A percentile compares a stretch with the other conserved stretches of the same genome.
phyloP scores from a whole-genome alignment of 2,329 filamentous ascomycete species.

The Penicillium sp. region DNA sequence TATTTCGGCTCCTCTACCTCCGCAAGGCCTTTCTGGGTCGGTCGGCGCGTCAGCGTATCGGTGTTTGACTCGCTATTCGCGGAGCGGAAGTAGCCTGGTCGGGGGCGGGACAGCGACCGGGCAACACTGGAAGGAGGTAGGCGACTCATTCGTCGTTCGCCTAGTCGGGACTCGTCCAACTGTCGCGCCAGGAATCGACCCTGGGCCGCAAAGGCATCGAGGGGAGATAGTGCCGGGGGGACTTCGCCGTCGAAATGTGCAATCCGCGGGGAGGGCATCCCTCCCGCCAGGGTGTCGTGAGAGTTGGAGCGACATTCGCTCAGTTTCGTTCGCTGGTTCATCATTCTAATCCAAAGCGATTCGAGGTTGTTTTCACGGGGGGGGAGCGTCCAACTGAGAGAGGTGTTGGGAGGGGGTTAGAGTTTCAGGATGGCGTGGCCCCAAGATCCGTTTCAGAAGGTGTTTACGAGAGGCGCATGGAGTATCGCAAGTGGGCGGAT shows the following conservation, averaged over 20 bases:
- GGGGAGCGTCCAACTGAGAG: slow-evolving; percentile 38
- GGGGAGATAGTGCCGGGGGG: slow-evolving; percentile 85
- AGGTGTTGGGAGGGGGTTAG: slow-evolving; percentile 1
- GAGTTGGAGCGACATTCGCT: slow-evolving; percentile 63
- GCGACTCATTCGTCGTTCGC: slow-evolving; percentile 78
- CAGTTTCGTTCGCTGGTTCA: slow-evolving; percentile 53
- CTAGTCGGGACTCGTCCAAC: slow-evolving; percentile 74
- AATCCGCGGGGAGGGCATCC: slow-evolving; percentile 71
- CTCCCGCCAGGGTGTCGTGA: slow-evolving; percentile 54
- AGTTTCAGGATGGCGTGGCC: background rate
- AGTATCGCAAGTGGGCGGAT: slow-evolving; percentile 9
- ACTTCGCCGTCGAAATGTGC: slow-evolving; percentile 70
- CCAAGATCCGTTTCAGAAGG: background rate
- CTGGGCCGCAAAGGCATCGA: slow-evolving; percentile 93
- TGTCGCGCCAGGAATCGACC: slow-evolving; percentile 84
- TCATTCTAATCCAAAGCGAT: background rate
- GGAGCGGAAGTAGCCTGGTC: slow-evolving; percentile 80
- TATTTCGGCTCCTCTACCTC: slow-evolving; percentile 48
- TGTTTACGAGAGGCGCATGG: background rate
- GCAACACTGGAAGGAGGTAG: slow-evolving; percentile 80
- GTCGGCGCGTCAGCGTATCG: slow-evolving; percentile 35
- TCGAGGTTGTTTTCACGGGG: background rate
- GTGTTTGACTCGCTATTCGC: slow-evolving; percentile 58
- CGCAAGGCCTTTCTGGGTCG: slow-evolving; percentile 38
- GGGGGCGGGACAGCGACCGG: slow-evolving; percentile 74